phyloP scores from a whole-genome alignment of 1,284 basidiomycete genomes.

The Pascua sp. region DNA sequence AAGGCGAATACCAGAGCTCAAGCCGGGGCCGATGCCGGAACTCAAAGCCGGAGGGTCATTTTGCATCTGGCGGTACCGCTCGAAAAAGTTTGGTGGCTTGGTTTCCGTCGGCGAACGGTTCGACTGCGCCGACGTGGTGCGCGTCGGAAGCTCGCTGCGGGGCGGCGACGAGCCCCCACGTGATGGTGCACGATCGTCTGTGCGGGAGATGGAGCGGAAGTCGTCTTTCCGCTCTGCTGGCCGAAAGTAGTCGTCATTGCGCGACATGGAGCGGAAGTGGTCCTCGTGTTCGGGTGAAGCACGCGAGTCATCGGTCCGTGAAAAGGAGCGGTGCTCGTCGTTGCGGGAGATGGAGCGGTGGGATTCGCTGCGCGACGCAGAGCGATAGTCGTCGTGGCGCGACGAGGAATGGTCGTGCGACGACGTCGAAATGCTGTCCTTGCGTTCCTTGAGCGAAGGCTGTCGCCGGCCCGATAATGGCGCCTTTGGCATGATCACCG shows the following conservation, averaged over 20 bases:
- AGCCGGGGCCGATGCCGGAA: no score
- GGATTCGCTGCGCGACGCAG: not conserved
- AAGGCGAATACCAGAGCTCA: no score
- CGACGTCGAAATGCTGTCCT: not conserved
- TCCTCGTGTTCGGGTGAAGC: not conserved
- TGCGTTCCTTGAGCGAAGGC: not conserved
- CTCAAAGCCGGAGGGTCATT: no score
- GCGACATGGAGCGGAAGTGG: slow-evolving; percentile 7
- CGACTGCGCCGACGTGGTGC: slow-evolving; percentile 9
- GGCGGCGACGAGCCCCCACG: not conserved
- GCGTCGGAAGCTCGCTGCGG: slow-evolving; percentile 2
- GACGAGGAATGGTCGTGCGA: not conserved
- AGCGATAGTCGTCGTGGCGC: slow-evolving; percentile 4
- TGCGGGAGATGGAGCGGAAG: not conserved
- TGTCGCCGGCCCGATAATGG: slow-evolving; percentile 17
- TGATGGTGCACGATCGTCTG: slow-evolving; percentile 1
- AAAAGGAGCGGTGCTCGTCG: slow-evolving; percentile 6
- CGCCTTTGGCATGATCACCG: slow-evolving; percentile 22
- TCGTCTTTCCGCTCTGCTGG: not conserved
- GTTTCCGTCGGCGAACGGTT: slow-evolving; percentile 6
- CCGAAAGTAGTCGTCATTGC: not conserved
- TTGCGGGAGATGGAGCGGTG: slow-evolving; percentile 1
- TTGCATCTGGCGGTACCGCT: slow-evolving; percentile 52
- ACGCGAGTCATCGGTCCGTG: not conserved
- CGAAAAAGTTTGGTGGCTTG: slow-evolving; percentile 50